Evolutionary conservation across 805 yeast species (phyloP), one percentile per base, ranked within the genome.

Genomic region (Starmera amethionina): DNA sequence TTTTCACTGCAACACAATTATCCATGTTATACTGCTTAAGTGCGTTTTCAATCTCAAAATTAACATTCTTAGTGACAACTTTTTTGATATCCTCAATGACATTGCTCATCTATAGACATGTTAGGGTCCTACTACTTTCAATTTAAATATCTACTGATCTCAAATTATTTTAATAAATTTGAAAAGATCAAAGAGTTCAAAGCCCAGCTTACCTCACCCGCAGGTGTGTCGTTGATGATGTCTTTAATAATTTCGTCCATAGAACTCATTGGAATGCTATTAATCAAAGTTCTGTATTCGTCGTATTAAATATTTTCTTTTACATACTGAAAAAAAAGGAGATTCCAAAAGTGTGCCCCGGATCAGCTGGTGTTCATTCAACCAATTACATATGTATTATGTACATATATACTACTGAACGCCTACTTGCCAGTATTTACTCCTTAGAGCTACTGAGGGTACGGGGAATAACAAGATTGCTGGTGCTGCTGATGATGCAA

Each of bases 171-270:
- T 22, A 15, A 13, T 13, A 25, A 14, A 22, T 14, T 13, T 15
- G 10, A 36, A 13, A 15, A 12, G 8, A 10, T 11, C 2, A 10
- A 16, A 12, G 7, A 15, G 4, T 3, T 10, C 51, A 55, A 40
- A 8, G 40, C 37, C 27, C 27, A 22, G 40, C 64, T 46, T 34
- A 68, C 67, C 53, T 71, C 75, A 15, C 82, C 82, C 7, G 79
- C 75, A 16, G 82, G 80, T 3, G 79, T 70, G 40, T 75, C 80
- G 28, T 55, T 49, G 31, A 76, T 54, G 47, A 66, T 58, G 8
- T 60, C 51, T 14, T 25, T 27, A 14, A 47, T 40, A 13, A 47
- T 39, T 11, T 40, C 32, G 27, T 46, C 42, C 15, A 46, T 32
- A n/a, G 33, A 45, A 7, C 45, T 37, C 48, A 45, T 45, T 27